phyloP scores from a whole-genome alignment of 1,284 basidiomycete genomes.

The Malassezia obtusa region DNA sequence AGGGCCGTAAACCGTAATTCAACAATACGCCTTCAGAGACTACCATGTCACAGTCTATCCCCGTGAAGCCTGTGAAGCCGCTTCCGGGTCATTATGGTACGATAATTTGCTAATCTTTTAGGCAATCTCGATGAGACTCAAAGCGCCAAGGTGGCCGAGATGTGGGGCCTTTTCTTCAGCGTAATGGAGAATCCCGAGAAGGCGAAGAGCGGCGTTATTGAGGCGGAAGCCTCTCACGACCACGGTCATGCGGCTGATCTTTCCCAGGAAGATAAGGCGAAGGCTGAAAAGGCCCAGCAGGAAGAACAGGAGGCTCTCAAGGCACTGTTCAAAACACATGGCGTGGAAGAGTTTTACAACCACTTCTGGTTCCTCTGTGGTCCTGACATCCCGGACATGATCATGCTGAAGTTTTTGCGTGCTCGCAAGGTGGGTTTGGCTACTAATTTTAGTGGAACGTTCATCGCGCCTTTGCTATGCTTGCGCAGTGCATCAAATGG shows the following conservation, averaged over 20 bases:
- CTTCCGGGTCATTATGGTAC: conserved; percentile 11
- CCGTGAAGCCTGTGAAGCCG: not conserved
- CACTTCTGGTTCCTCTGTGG: conserved; percentile 48
- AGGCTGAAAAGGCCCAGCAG: conserved; percentile 40
- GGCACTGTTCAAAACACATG: conserved; percentile 47
- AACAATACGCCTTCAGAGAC: not conserved
- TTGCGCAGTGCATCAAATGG: conserved; percentile 44
- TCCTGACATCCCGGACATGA: conserved; percentile 39
- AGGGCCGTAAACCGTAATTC: not conserved
- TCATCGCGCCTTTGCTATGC: conserved; percentile 48
- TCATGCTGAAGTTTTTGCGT: conserved; percentile 48
- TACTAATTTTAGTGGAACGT: conserved; percentile 43
- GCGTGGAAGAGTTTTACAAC: conserved; percentile 42
- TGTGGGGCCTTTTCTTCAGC: conserved; percentile 41
- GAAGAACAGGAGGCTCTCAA: conserved; percentile 46
- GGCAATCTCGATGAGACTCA: conserved; percentile 46
- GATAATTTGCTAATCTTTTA: conserved; percentile 2
- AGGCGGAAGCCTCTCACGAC: conserved; percentile 10
- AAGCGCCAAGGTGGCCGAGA: conserved; percentile 37
- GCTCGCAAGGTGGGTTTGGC: conserved; percentile 32
- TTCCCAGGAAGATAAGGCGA: conserved; percentile 42
- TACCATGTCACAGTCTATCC: conserved; percentile 8
- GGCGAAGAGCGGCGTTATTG: conserved; percentile 13
- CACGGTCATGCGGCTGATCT: conserved; percentile 23
- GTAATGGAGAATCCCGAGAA: conserved; percentile 24